Conservation (phyloP, 257 asterid genomes). For the Galeopsis tetrahit region DNA sequence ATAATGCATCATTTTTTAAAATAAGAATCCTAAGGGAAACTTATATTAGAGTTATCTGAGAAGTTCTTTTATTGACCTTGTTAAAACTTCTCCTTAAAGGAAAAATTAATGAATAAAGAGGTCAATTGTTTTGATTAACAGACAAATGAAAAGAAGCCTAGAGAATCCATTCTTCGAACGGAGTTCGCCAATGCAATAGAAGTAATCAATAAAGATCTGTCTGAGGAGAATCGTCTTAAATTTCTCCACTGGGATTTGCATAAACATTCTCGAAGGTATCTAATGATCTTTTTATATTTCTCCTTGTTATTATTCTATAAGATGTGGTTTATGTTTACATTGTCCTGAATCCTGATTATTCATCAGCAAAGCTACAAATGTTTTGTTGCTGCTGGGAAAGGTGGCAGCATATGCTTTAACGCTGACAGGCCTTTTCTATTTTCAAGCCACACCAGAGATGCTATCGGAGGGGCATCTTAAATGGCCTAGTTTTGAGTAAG, state of each 20-base stretch:
- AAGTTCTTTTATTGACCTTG: slow-evolving; percentile 6
- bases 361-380: slow-evolving; percentile 85
- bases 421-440: slow-evolving; percentile 89
- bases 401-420: slow-evolving; percentile 91
- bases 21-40: slow-evolving; percentile 6
- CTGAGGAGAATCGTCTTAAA: slow-evolving; percentile 85
- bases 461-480: slow-evolving; percentile 56
- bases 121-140: slow-evolving; percentile 44
- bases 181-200: slow-evolving; percentile 94
- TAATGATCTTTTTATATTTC: slow-evolving; percentile 25
- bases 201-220: slow-evolving; percentile 72
- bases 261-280: slow-evolving; percentile 92
- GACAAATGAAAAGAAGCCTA: slow-evolving; percentile 93
- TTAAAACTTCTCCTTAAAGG: slow-evolving; percentile 1
- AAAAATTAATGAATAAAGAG: neutral
- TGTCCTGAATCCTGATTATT: slow-evolving; percentile 32
- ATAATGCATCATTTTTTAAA: neutral
- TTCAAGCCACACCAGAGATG: slow-evolving; percentile 59
- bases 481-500: slow-evolving; percentile 71
- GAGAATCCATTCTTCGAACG: slow-evolving; percentile 90
- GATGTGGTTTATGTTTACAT: slow-evolving; percentile 37
- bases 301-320: slow-evolving; percentile 27
- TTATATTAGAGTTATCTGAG: slow-evolving; percentile 16
- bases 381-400: slow-evolving; percentile 80
- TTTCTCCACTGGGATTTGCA: slow-evolving; percentile 97